These are phyloP conservation scores for Liriodendron chinense DNA, from an alignment of 164 flowering plant species.

Conservation along the genomic window DNA sequence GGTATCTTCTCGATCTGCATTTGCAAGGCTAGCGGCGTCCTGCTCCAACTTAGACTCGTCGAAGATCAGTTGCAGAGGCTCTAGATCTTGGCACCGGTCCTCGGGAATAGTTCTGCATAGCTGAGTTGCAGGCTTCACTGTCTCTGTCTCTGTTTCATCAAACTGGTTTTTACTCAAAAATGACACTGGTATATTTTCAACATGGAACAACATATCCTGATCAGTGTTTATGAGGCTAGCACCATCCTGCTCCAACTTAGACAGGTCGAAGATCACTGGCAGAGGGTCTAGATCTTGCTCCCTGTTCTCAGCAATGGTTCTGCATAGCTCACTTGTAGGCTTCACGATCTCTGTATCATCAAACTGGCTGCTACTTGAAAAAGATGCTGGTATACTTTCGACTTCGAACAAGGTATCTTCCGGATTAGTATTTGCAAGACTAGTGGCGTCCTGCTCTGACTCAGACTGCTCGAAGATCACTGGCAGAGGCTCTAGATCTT, in stretches of 20 bases:
- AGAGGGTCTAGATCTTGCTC: constrained; percentile 25
- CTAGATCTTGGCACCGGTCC: constrained; percentile 23
- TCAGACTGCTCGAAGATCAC: constrained; percentile 16
- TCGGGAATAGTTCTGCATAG: constrained; percentile 5
- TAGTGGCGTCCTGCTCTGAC: constrained; percentile 19
- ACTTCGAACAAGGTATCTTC: constrained; percentile 23
- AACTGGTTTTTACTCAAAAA: not conserved
- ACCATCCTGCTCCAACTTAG: constrained; percentile 19
- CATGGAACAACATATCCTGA: constrained; percentile 21
- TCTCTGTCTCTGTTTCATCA: constrained; percentile 35
- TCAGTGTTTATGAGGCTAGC: constrained; percentile 15
- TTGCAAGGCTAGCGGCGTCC: constrained; percentile 11
- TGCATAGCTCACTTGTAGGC: constrained; percentile 6
- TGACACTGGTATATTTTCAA: constrained; percentile 20
- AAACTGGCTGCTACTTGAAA: constrained; percentile 10
- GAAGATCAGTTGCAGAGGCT: constrained; percentile 18
- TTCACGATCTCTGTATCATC: not conserved
- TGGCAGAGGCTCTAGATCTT: constrained; percentile 23
- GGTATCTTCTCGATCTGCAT: constrained; percentile 22
- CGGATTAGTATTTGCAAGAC: constrained; percentile 16
- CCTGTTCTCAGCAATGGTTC: constrained; percentile 11
- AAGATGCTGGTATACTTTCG: constrained; percentile 20
- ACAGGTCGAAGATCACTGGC: constrained; percentile 16
- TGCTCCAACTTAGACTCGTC: constrained; percentile 21
- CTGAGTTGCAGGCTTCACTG: constrained; percentile 36